Evolutionary conservation across 257 asterid genomes (phyloP), one percentile per base, ranked within the genome.

Genomic region (Marsdenia floribunda): DNA sequence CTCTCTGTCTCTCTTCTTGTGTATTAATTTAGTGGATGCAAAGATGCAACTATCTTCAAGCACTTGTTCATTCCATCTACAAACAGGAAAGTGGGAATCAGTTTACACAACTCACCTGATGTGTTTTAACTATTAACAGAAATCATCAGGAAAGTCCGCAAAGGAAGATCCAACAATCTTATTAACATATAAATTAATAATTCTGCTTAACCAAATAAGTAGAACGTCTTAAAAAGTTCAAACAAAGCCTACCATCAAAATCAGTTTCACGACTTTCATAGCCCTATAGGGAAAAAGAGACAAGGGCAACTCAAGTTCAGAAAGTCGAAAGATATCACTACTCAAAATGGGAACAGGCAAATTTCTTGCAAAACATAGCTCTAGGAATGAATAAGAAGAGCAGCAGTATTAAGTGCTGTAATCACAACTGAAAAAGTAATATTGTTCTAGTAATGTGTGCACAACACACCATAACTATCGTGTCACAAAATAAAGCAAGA

Each of bases 41-140:
- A 61, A 60, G 66, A 44, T 37, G 47, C 47, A 64, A 37, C 49
- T 46, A 13, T 49, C 71, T 46, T 55, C 77, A 29, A 61, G 46
- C 37, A 26, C 37, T 29, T 37, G 68, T 63, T 59, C 18, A 0
- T 29, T 49, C 50, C 26, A 29, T 44, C 38, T 46, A 46, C 4
- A 35, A 7, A 35, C 58, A 46, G 47, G 64, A 26, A 60, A 59
- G 72, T 49, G 44, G 35, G 66, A 26, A 64, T 19, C 37, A 29
- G n/a, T 26, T 74, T 47, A 63, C 52, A 26, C 52, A 29, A 47
- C 60, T 46, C 63, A 70, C 52, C 75, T 76, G 55, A 59, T 59
- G 15, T 33, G 54, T 33, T 49, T 15, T 3, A 14, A 66, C 24
- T 15, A 1, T 53, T 15, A 35, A 44, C 10, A 44, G 49, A 44